A percentile compares a stretch with the other conserved stretches of the same genome.
phyloP scores from a whole-genome alignment of 768 basidiomycete species.

The Steccherinum ochraceum region DNA sequence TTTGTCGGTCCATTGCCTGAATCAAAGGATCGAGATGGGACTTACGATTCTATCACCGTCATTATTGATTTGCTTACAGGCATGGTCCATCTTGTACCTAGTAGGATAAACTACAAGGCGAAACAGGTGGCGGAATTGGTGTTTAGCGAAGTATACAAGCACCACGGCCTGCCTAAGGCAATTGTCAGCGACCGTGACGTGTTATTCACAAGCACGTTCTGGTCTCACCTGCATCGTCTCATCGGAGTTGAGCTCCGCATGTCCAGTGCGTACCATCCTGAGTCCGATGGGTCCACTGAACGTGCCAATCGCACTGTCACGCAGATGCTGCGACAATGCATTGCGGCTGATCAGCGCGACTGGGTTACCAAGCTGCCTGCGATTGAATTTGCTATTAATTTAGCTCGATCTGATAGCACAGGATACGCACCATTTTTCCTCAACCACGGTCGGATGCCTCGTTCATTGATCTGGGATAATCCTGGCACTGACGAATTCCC shows the following conservation, averaged over 20 bases:
- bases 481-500: not conserved
- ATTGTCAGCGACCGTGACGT: constrained; percentile 37
- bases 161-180: constrained; percentile 30
- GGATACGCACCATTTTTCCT: constrained; percentile 29
- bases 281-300: constrained; percentile 23
- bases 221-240: constrained; percentile 27
- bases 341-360: constrained; percentile 16
- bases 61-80: constrained; percentile 19
- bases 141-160: constrained; percentile 28
- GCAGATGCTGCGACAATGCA: constrained; percentile 8
- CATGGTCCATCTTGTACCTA: constrained; percentile 24
- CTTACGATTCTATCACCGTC: constrained; percentile 20
- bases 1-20: constrained; percentile 19
- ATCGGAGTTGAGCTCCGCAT: constrained; percentile 26
- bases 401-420: constrained; percentile 23
- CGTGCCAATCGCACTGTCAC: constrained; percentile 10
- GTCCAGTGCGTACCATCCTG: constrained; percentile 28
- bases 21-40: constrained; percentile 15
- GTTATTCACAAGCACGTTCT: constrained; percentile 38
- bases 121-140: constrained; percentile 30
- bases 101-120: constrained; percentile 23
- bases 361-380: constrained; percentile 26
- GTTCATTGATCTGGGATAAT: constrained; percentile 13
- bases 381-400: constrained; percentile 35
- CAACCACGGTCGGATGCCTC: constrained; percentile 16